Conservation (phyloP, 352 stramenopile genomes). For the Phytophthora sp. region DNA sequence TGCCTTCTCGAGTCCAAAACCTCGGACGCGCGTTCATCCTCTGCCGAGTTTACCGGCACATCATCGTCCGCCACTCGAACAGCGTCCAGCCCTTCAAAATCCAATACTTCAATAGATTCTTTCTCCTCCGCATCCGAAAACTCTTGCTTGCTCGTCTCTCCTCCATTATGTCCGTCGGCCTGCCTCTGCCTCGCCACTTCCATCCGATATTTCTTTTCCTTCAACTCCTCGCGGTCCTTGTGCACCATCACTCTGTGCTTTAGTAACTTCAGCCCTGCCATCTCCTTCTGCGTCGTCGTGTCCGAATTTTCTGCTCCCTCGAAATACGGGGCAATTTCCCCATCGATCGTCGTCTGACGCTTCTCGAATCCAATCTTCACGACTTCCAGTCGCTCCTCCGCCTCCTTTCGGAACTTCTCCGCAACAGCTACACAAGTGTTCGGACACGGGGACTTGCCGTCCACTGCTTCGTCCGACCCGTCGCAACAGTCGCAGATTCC, state of each 20-base stretch:
- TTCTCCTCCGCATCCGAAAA: constrained; percentile 30
- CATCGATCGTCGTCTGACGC: constrained; percentile 48
- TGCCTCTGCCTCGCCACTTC: constrained; percentile 57
- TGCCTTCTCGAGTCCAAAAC: constrained; percentile 42
- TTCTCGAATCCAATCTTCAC: constrained; percentile 57
- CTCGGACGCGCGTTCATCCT: constrained; percentile 37
- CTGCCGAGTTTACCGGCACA: constrained; percentile 23
- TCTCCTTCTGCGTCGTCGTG: constrained; percentile 37
- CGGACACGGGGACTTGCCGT: constrained; percentile 26
- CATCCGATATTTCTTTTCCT: constrained; percentile 60
- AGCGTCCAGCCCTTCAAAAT: constrained; percentile 45
- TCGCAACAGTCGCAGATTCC: constrained; percentile 98
- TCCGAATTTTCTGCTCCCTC: constrained; percentile 34
- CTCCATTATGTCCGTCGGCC: constrained; percentile 7
- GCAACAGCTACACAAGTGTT: constrained; percentile 62
- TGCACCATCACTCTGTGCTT: constrained; percentile 65
- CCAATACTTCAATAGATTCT: constrained; percentile 11
- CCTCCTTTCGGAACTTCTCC: constrained; percentile 39
- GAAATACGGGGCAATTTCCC: constrained; percentile 58
- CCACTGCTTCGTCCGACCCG: constrained; percentile 89
- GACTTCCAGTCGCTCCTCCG: constrained; percentile 42
- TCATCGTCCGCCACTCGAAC: constrained; percentile 36
- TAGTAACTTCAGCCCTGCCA: constrained; percentile 50
- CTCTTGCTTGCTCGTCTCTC: constrained; percentile 15
- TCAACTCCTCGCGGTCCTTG: constrained; percentile 71